A percentile compares a stretch with the other conserved stretches of the same genome.
These are phyloP conservation scores for Babesia bovis DNA, from an alignment of 169 alveolate genomes.

Conservation along the genomic window DNA sequence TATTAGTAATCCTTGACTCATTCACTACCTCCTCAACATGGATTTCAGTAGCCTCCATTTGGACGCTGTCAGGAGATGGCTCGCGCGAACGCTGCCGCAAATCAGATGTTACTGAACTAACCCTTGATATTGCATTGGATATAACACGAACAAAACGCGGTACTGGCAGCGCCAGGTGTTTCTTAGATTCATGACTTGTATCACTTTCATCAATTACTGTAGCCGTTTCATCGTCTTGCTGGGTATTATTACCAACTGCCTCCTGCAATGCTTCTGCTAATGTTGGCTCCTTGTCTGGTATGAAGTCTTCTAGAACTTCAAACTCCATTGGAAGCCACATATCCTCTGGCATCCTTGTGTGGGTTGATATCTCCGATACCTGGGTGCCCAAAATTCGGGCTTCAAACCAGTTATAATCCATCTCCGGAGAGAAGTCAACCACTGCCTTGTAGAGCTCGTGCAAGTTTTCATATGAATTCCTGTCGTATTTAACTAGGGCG, in stretches of 20 bases:
- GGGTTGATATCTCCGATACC: constrained; percentile 1
- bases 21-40: no score
- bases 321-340: constrained; percentile 18
- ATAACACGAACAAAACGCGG: not conserved
- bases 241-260: not conserved
- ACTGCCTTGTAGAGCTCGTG: constrained; percentile 34
- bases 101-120: not conserved
- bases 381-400: constrained; percentile 33
- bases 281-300: not conserved
- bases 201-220: constrained; percentile 7
- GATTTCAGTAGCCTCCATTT: no score
- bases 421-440: constrained; percentile 52
- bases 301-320: constrained; percentile 3
- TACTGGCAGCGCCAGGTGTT: not conserved
- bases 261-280: not conserved
- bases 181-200: not conserved
- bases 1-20: no score
- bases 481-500: constrained; percentile 43
- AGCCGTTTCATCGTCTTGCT: constrained; percentile 8
- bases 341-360: constrained; percentile 13
- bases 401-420: constrained; percentile 45
- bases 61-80: no score
- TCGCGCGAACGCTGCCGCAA: no score
- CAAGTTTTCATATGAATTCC: constrained; percentile 32
- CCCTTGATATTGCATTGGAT: not conserved